Percentiles rank a stretch among this genome's conserved stretches.
Evolutionary conservation across 805 yeast genomes (phyloP).

Genomic region (Pichia heedii): DNA sequence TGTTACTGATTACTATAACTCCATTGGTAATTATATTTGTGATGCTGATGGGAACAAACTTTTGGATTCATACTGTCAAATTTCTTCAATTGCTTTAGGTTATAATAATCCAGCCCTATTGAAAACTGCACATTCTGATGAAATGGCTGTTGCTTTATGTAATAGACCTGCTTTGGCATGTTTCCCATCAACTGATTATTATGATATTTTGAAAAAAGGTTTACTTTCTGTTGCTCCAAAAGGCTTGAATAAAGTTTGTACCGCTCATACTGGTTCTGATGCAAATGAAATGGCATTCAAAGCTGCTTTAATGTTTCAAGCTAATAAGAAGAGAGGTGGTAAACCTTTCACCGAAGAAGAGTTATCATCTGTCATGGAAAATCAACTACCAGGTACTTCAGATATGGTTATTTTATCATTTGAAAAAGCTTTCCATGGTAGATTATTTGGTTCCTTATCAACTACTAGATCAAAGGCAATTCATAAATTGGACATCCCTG

Average conservation of each 20-base stretch:
- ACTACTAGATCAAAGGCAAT: conserved; percentile 49
- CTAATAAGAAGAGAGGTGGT: conserved; percentile 39
- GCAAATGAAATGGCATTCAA: conserved; percentile 66
- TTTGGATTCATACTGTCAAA: conserved; percentile 64
- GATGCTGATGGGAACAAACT: conserved; percentile 57
- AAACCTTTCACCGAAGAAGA: conserved; percentile 39
- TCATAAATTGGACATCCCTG: conserved; percentile 52
- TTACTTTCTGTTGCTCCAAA: conserved; percentile 57
- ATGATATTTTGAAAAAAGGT: conserved; percentile 35
- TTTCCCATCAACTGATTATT: conserved; percentile 52
- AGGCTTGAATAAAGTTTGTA: conserved; percentile 52
- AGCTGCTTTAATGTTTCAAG: conserved; percentile 61
- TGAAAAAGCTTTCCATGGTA: conserved; percentile 48
- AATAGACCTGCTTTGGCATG: conserved; percentile 64
- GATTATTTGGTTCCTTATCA: conserved; percentile 47
- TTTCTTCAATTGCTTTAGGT: conserved; percentile 62
- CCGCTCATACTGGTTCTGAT: conserved; percentile 59
- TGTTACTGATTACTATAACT: conserved; percentile 54
- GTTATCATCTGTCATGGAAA: conserved; percentile 39
- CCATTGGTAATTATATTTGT: conserved; percentile 54
- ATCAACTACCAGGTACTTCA: conserved; percentile 43
- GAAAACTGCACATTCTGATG: conserved; percentile 47
- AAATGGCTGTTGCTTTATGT: conserved; percentile 55
- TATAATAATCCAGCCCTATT: conserved; percentile 60
- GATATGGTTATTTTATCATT: conserved; percentile 46